Evolutionary conservation across 495 filamentous ascomycete species (phyloP).

Genomic region (Penicillium lividum): DNA sequence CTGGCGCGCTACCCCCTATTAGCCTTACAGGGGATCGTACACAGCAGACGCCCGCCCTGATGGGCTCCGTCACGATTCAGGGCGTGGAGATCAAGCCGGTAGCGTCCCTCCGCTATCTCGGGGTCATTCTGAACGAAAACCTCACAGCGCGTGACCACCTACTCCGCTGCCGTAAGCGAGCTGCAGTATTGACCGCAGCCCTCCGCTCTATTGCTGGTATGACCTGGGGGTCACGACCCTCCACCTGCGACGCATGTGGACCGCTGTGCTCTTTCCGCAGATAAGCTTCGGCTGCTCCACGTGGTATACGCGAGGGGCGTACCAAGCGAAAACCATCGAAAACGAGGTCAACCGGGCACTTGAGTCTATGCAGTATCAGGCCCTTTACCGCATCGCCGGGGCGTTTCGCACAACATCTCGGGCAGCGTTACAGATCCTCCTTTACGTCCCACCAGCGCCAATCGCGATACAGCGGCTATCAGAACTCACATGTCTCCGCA

Average conservation of each 20-base stretch:
- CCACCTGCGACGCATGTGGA: not conserved
- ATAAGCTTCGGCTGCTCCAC: not conserved
- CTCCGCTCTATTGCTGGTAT: not conserved
- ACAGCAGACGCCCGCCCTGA: not conserved
- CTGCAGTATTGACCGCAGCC: not conserved
- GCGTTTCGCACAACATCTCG: not conserved
- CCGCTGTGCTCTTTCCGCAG: not conserved
- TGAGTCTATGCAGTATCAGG: not conserved
- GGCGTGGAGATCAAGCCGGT: too few species aligned
- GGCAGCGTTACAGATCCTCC: not conserved
- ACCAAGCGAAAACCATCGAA: not conserved
- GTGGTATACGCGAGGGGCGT: not conserved
- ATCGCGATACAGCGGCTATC: too few species aligned
- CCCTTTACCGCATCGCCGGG: not conserved
- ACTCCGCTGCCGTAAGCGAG: not conserved
- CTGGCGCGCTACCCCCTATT: not conserved
- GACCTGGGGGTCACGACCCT: not conserved
- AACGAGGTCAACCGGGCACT: not conserved
- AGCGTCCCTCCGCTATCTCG: not conserved
- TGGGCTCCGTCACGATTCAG: not conserved
- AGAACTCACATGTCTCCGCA: too few species aligned
- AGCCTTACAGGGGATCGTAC: too few species aligned
- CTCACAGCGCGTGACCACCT: not conserved
- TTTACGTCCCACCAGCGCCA: too few species aligned
- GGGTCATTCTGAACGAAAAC: not conserved